These are phyloP conservation scores for Picea sitchensis DNA, from an alignment of 75 land plant genomes.

Conservation along the genomic window DNA sequence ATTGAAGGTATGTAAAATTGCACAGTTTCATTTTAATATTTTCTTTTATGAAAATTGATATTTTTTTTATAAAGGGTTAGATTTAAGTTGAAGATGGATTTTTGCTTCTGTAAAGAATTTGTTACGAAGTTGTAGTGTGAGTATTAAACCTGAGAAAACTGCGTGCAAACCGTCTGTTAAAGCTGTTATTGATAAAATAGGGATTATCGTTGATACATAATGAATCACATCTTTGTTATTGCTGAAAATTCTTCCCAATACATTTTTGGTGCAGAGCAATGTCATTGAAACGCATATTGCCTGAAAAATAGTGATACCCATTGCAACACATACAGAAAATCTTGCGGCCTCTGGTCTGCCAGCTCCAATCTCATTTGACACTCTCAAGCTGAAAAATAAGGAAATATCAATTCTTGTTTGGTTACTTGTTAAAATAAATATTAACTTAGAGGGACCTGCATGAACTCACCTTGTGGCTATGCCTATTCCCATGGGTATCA, in stretches of 20 bases:
- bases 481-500: constrained; percentile 19
- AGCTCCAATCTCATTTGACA: constrained; percentile 22
- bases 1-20: no score
- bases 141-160: constrained; percentile 14
- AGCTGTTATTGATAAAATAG: constrained; percentile 12
- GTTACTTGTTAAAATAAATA: background rate
- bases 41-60: no score
- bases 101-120: no score
- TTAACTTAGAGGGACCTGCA: background rate
- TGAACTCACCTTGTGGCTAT: constrained; percentile 15
- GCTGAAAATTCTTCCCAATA: constrained; percentile 17
- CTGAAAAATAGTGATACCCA: constrained; percentile 12
- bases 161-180: constrained; percentile 16
- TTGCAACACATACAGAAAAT: constrained; percentile 14
- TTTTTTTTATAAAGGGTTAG: no score
- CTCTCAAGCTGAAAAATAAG: constrained; percentile 13
- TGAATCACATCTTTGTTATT: constrained; percentile 17
- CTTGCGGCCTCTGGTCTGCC: constrained; percentile 15
- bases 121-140: background rate
- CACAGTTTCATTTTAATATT: no score
- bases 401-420: background rate
- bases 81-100: no score
- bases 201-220: constrained; percentile 12
- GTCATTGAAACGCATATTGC: constrained; percentile 8
- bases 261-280: constrained; percentile 8